Percentiles rank a stretch among this genome's conserved stretches.
phyloP scores from a whole-genome alignment of 208 protist species.

The Trypanosoma cruzi region DNA sequence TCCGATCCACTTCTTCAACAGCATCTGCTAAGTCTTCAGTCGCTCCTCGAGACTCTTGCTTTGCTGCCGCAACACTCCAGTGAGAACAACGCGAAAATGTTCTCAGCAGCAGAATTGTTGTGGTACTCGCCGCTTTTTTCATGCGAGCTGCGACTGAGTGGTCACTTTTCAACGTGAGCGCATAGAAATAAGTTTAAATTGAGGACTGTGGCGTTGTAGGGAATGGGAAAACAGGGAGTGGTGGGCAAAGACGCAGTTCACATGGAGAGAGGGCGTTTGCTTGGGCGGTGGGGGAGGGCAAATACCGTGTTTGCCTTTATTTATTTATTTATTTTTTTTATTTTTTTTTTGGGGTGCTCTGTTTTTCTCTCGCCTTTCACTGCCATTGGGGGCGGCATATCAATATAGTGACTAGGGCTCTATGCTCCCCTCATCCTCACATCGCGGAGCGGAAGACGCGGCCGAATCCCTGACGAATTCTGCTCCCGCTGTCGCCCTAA shows the following conservation, averaged over 20 bases:
- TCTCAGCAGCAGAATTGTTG: constrained; percentile 42
- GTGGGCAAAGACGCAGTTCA: neutral
- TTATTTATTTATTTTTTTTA: neutral
- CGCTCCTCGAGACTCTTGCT: constrained; percentile 11
- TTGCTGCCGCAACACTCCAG: constrained; percentile 6
- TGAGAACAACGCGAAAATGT: neutral
- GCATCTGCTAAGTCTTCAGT: constrained; percentile 25
- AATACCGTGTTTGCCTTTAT: constrained; percentile 16
- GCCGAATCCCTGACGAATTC: neutral
- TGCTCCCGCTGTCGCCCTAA: neutral
- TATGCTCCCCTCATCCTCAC: constrained; percentile 13
- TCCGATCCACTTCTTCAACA: constrained; percentile 31
- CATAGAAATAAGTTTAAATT: constrained; percentile 7
- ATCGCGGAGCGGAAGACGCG: neutral
- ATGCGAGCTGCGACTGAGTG: constrained; percentile 30
- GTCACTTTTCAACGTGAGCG: neutral
- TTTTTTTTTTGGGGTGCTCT: constrained; percentile 22
- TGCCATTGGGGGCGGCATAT: neutral
- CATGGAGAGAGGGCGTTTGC: constrained; percentile 1
- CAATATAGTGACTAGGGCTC: neutral
- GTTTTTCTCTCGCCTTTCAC: constrained; percentile 24
- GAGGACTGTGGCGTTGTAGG: neutral
- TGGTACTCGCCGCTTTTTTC: constrained; percentile 62
- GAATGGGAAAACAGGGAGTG: neutral
- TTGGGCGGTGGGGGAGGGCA: neutral